Conservation (phyloP, 306 rosid genomes). For the Gastrolobium villosum region DNA sequence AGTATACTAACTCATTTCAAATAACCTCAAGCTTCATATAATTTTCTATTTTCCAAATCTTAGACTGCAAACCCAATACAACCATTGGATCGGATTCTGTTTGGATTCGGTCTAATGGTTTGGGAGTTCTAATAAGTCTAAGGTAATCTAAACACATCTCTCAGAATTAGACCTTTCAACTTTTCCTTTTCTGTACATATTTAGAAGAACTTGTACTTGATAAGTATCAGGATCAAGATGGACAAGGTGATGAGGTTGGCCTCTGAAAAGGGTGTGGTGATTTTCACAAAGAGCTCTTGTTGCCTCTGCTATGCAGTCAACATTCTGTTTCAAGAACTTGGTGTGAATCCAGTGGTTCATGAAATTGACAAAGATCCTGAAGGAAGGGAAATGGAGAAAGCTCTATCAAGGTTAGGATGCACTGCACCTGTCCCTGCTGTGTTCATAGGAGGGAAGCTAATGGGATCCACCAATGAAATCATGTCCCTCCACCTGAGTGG, state of each 20-base stretch:
- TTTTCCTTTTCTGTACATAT: slow-evolving; percentile 33
- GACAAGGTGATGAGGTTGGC: slow-evolving; percentile 87
- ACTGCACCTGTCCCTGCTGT: slow-evolving; percentile 83
- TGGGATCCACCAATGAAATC: slow-evolving; percentile 94
- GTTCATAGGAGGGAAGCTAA: slow-evolving; percentile 86
- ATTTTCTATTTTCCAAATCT: slow-evolving; percentile 48
- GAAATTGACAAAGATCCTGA: slow-evolving; percentile 94
- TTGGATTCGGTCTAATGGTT: slow-evolving; percentile 68
- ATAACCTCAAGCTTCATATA: slow-evolving; percentile 59
- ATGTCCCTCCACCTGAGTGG: slow-evolving; percentile 98
- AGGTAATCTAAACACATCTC: slow-evolving; percentile 31
- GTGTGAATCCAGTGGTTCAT: slow-evolving; percentile 66
- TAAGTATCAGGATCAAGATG: slow-evolving; percentile 57
- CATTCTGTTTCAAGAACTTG: slow-evolving; percentile 75
- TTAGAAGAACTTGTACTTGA: slow-evolving; percentile 33
- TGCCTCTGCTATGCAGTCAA: slow-evolving; percentile 88
- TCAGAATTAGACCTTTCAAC: neutral
- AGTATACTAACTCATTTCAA: slow-evolving; percentile 63
- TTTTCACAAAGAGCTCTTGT: slow-evolving; percentile 95
- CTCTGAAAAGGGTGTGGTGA: slow-evolving; percentile 88
- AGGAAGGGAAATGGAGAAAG: slow-evolving; percentile 90
- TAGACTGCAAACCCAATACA: slow-evolving; percentile 52
- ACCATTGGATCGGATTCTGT: slow-evolving; percentile 69
- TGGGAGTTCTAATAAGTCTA: slow-evolving; percentile 44
- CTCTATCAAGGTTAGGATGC: slow-evolving; percentile 75